phyloP scores from a whole-genome alignment of 2,329 filamentous ascomycete genomes.

The Aphanoascus verrucosus region DNA sequence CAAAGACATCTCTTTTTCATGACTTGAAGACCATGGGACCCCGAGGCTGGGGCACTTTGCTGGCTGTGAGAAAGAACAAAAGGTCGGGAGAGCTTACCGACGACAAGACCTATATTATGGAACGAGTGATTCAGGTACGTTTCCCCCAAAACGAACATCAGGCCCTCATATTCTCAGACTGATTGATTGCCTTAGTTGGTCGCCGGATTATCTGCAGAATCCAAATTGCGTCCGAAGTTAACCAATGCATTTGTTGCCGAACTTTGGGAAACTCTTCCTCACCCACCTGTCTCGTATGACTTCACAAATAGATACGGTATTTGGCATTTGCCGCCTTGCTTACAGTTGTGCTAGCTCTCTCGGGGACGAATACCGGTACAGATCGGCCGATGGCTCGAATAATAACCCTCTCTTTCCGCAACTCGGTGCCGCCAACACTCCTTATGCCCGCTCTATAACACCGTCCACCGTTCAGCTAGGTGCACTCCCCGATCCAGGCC shows the following conservation, averaged over 20 bases:
- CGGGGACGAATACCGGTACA: slow-evolving; percentile 26
- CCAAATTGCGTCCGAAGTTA: slow-evolving; percentile 50
- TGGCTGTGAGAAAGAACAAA: slow-evolving; percentile 51
- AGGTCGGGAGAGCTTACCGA: slow-evolving; percentile 55
- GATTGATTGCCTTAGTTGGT: slow-evolving; percentile 44
- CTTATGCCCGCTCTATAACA: slow-evolving; percentile 21
- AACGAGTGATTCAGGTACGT: slow-evolving; percentile 52
- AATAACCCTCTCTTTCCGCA: slow-evolving; percentile 20
- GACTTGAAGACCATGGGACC: slow-evolving; percentile 50
- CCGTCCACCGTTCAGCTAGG: slow-evolving; percentile 16
- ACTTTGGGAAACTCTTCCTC: slow-evolving; percentile 61
- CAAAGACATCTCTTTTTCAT: slow-evolving; percentile 42
- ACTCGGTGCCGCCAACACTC: slow-evolving; percentile 21
- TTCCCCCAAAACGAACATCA: not conserved
- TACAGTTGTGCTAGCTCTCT: slow-evolving; percentile 22
- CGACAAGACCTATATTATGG: slow-evolving; percentile 70
- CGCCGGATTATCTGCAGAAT: slow-evolving; percentile 51
- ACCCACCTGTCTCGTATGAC: slow-evolving; percentile 57
- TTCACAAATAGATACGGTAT: slow-evolving; percentile 18
- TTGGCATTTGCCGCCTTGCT: slow-evolving; percentile 21
- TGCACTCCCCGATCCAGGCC: slow-evolving; percentile 20
- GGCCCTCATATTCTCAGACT: not conserved
- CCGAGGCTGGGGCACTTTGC: slow-evolving; percentile 52
- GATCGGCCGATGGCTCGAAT: slow-evolving; percentile 24
- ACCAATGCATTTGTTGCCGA: slow-evolving; percentile 58